Percentiles rank a stretch among this genome's conserved stretches.
Conservation (phyloP, 2,329 filamentous ascomycete genomes). For the Aspergillus aculeatus region DNA sequence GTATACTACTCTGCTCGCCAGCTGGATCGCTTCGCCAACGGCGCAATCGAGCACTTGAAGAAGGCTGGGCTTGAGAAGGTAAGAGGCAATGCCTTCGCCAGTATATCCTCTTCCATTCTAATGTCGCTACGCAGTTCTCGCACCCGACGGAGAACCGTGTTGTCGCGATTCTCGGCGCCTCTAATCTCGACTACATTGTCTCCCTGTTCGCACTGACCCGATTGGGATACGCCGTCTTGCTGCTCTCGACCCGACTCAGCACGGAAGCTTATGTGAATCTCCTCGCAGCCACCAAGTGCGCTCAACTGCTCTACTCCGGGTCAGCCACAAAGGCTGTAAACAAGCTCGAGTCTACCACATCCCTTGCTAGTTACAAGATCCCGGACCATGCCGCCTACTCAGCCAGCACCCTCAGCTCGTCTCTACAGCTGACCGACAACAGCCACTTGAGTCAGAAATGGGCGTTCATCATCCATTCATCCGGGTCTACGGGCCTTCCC, state of each 20-base stretch:
- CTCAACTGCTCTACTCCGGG: slow-evolving; percentile 8
- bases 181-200: slow-evolving; percentile 56
- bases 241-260: slow-evolving; percentile 56
- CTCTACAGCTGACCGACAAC: slow-evolving; percentile 15
- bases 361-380: neutral
- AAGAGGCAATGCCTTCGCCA: neutral
- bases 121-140: neutral
- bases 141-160: slow-evolving; percentile 25
- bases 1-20: slow-evolving; percentile 12
- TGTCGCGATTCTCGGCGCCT: slow-evolving; percentile 54
- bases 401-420: slow-evolving; percentile 14
- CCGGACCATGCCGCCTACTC: slow-evolving; percentile 5
- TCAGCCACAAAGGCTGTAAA: slow-evolving; percentile 15
- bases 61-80: slow-evolving; percentile 7
- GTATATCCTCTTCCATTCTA: neutral
- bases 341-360: neutral
- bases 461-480: slow-evolving; percentile 49
- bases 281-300: slow-evolving; percentile 41
- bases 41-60: slow-evolving; percentile 3
- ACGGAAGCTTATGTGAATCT: slow-evolving; percentile 51
- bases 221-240: slow-evolving; percentile 56
- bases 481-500: slow-evolving; percentile 60
- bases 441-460: slow-evolving; percentile 32
- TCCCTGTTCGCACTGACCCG: slow-evolving; percentile 56
- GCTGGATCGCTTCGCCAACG: slow-evolving; percentile 12